Conservation (phyloP, 2,329 filamentous ascomycete species). For the Hirsutella thompsonii region DNA sequence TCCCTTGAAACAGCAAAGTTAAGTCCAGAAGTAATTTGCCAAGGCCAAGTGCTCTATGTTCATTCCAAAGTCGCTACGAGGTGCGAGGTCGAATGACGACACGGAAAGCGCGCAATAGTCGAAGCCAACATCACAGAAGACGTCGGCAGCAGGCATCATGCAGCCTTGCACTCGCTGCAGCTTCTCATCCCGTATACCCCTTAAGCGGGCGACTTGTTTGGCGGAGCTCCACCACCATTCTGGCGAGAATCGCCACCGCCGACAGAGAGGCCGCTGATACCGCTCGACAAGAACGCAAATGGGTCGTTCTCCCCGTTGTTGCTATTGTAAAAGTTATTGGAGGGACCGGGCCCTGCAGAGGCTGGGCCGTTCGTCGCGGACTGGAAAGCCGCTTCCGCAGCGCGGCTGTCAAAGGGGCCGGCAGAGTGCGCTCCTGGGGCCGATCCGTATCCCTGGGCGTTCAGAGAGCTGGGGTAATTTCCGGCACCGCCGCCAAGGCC, state of each 20-base stretch:
- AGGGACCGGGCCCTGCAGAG: conserved; percentile 61
- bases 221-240: conserved; percentile 44
- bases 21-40: conserved; percentile 30
- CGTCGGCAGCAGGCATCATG: neutral
- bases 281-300: conserved; percentile 66
- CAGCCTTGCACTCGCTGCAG: neutral
- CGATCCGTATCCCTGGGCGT: conserved; percentile 62
- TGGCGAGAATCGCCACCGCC: conserved; percentile 51
- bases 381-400: conserved; percentile 88
- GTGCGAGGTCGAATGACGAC: conserved; percentile 11
- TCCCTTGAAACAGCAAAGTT: conserved; percentile 24
- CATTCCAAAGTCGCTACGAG: conserved; percentile 25
- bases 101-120: conserved; percentile 10
- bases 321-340: conserved; percentile 31
- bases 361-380: conserved; percentile 72
- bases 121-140: conserved; percentile 11
- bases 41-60: conserved; percentile 32
- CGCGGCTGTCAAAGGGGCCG: conserved; percentile 83
- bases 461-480: conserved; percentile 63
- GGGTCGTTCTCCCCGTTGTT: conserved; percentile 61
- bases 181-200: neutral
- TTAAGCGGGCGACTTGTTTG: conserved; percentile 48
- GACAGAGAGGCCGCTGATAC: conserved; percentile 61
- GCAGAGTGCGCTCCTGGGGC: conserved; percentile 69
- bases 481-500: conserved; percentile 63